Conservation (phyloP, 495 filamentous ascomycete genomes). For the Parachaetomium inaequale region DNA sequence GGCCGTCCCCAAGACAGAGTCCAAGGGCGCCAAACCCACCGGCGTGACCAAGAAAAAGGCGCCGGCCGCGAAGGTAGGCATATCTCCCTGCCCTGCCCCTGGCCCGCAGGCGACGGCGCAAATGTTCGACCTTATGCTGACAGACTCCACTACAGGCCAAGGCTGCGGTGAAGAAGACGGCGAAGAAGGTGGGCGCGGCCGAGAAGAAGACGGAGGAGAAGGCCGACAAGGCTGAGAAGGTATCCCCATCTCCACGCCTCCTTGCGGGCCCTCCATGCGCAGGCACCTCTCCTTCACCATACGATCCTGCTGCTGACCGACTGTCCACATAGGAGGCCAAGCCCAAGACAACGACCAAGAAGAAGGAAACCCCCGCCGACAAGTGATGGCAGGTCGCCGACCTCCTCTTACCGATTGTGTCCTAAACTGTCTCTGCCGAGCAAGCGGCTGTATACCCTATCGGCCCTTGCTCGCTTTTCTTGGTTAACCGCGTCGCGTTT, state of each 20-base stretch:
- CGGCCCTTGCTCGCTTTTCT: neutral
- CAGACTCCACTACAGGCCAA: constrained; percentile 31
- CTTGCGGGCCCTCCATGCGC: neutral
- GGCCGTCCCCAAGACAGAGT: constrained; percentile 31
- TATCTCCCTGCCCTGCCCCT: neutral
- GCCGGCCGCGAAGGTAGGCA: constrained; percentile 48
- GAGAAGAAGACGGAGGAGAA: constrained; percentile 29
- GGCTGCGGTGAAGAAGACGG: constrained; percentile 50
- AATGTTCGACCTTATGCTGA: neutral
- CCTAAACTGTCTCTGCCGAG: neutral
- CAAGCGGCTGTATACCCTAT: neutral
- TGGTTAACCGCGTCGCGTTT: neutral
- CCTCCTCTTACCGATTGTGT: neutral
- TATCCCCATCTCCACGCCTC: neutral
- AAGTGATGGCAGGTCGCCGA: constrained; percentile 8
- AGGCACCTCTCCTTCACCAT: neutral
- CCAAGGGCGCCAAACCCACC: constrained; percentile 48
- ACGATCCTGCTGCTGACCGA: constrained; percentile 5
- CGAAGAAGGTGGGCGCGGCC: constrained; percentile 10
- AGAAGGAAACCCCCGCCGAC: constrained; percentile 33
- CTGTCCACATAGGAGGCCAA: constrained; percentile 27
- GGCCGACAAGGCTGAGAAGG: constrained; percentile 28
- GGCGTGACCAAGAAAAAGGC: constrained; percentile 55
- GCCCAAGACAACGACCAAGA: constrained; percentile 42
- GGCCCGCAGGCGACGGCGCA: neutral